Evolutionary conservation across 139 green algal species (phyloP), one percentile per base, ranked within the genome.

Genomic region (Picochlorum costavermella): DNA sequence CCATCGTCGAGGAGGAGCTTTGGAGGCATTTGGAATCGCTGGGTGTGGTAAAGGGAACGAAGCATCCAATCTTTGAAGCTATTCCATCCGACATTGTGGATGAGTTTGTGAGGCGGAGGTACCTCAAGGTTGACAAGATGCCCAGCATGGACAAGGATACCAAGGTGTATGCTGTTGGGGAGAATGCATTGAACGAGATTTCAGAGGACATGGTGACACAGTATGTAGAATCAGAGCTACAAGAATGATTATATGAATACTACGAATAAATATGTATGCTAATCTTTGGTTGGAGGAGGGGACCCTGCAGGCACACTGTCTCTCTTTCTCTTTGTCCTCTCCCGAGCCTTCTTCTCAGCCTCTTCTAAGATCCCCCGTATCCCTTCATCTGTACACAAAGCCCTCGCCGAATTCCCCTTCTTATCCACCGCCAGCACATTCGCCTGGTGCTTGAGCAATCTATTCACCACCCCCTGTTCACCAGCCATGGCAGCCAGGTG

Each of bases 371-470:
- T 64, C 23, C 29, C 25, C 31, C 13, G 20, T 17, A 64, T 64
- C 8, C 58, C 58, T 9, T 29, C 29, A 14, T 16, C 14, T 50
- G 6, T 64, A 6, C 36, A 53, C 30, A 91, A 14, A 4, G 84
- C 50, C 13, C 74, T 31, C 0, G 83, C 70, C 3, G 62, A 78
- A 66, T 89, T 60, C 3, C 74, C 76, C 4, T 69, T 74, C 43
- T 76, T 75, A 68, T 85, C 83, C 20, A 43, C 23, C 13, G 83
- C 67, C 0, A 50, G 20, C 1, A 78, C 51, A 69, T 85, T 81
- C 17, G 83, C 86, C 14, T 87, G 77, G 25, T 78, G 73, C 56
- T 82, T 64, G 11, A 93, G 69, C 45, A 93, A 73, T 56, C 86
- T 61, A 28, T 79, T 31, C 11, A 87, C 83, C 20, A 78, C 30